Percentiles rank a stretch among this genome's conserved stretches.
phyloP scores from a whole-genome alignment of 257 asterid genomes.

The Solanum bukasovii region DNA sequence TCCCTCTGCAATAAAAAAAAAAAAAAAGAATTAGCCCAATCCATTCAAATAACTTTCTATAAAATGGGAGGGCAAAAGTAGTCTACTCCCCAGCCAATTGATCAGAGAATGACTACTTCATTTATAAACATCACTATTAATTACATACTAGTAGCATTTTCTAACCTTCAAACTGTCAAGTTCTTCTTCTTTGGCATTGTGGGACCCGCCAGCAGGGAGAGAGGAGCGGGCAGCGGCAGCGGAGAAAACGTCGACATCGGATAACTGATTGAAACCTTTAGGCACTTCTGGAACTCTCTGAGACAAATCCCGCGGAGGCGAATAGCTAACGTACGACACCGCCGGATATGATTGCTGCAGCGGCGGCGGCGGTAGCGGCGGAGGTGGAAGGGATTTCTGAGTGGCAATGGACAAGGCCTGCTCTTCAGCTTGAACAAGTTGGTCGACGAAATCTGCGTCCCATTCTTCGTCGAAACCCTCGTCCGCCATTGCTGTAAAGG shows the following conservation, averaged over 20 bases:
- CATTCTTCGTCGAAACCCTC: slow-evolving; percentile 60
- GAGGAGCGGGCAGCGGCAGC: background rate
- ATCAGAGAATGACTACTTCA: background rate
- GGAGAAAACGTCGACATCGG: background rate
- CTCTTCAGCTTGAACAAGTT: slow-evolving; percentile 40
- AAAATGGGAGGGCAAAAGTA: background rate
- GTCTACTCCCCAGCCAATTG: background rate
- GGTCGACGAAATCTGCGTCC: slow-evolving; percentile 44
- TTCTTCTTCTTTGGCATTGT: slow-evolving; percentile 32
- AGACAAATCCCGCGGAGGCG: slow-evolving; percentile 86
- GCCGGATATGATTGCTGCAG: slow-evolving; percentile 1
- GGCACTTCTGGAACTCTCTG: slow-evolving; percentile 30
- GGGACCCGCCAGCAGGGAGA: slow-evolving; percentile 10
- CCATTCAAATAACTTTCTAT: background rate
- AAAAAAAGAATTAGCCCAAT: background rate
- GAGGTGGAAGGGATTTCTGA: slow-evolving; percentile 6
- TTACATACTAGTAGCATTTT: background rate
- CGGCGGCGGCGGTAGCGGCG: slow-evolving; percentile 2
- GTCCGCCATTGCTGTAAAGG: slow-evolving; percentile 30
- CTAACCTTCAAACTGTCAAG: slow-evolving; percentile 46
- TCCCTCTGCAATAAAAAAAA: slow-evolving; percentile 43
- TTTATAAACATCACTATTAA: background rate
- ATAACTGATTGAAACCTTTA: background rate
- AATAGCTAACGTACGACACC: slow-evolving; percentile 17
- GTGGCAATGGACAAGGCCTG: slow-evolving; percentile 23